Evolutionary conservation across 164 flowering plant species (phyloP), one percentile per base, ranked within the genome.

Genomic region (Echeveria elegans): DNA sequence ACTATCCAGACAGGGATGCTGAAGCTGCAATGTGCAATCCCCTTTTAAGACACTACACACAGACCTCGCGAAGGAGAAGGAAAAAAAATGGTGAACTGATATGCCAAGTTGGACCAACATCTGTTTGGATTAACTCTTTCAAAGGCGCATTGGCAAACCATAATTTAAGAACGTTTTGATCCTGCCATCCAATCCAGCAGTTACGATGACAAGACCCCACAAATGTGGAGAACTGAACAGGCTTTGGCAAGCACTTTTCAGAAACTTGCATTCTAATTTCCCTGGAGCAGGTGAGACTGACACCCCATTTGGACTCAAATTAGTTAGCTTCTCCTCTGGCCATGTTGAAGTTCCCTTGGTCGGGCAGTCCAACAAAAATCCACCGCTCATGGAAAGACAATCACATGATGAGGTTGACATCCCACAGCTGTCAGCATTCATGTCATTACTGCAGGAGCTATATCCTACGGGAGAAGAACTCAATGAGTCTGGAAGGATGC

Each of bases 171-270:
- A 93, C 15, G 92, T 78, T 68, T 87, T 78, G 28, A 93, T 88
- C 62, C 84, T 71, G 34, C 98, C 98, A 72, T 93, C 98, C 83
- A 82, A 83, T 18, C 96, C 89, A 21, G 94, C 98, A 23, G 92
- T 84, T 5, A 93, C 92, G 43, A 90, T 80, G 65, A 87, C 97
- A 24, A 83, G 80, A 50, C 94, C 94, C 98, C 97, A 93, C 73
- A 82, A 61, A 68, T 84, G 82, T 64, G 90, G 84, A 40, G 85
- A 75, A 48, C 50, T 75, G 41, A 73, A 50, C 21, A 70, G 75
- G 72, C 70, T 79, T 63, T 82, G 85, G 70, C 82, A 85, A 48
- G 88, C 81, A 68, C 74, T 83, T 74, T 78, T 85, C 72, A 93
- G 71, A 69, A 85, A 72, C 80, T 83, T 86, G 77, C 69, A 79